A percentile compares a stretch with the other conserved stretches of the same genome.
Conservation (phyloP, 257 asterid genomes). For the Lantana camara region DNA sequence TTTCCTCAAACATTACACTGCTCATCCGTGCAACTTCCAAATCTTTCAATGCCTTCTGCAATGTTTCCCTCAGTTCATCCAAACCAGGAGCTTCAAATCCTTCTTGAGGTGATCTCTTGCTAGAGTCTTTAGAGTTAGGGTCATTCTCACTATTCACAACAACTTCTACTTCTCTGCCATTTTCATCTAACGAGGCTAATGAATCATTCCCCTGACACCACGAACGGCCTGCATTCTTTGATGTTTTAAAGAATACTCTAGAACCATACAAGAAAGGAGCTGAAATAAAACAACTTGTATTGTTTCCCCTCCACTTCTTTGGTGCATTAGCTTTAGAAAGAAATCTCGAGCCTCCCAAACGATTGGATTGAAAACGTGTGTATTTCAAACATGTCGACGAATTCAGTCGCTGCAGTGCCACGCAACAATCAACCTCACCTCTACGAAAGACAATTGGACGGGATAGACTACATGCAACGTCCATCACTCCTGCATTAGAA, state of each 20-base stretch:
- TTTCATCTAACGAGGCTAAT: constrained; percentile 67
- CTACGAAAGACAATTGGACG: constrained; percentile 46
- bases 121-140: constrained; percentile 39
- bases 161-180: constrained; percentile 53
- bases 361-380: constrained; percentile 26
- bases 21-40: constrained; percentile 75
- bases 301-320: constrained; percentile 42
- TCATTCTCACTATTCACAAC: constrained; percentile 40
- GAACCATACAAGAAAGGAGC: constrained; percentile 35
- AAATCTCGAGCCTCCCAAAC: constrained; percentile 34
- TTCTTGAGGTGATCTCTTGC: constrained; percentile 45
- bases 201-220: constrained; percentile 93
- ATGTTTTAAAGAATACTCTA: constrained; percentile 33
- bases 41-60: constrained; percentile 79
- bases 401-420: constrained; percentile 29
- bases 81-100: constrained; percentile 49
- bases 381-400: constrained; percentile 29
- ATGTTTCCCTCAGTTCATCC: constrained; percentile 74
- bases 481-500: constrained; percentile 46
- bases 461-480: constrained; percentile 42
- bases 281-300: constrained; percentile 23
- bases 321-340: constrained; percentile 26
- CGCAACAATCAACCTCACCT: constrained; percentile 38
- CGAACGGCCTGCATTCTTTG: constrained; percentile 37
- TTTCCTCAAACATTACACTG: constrained; percentile 81